These are phyloP conservation scores for Sugiyamaella xylanicola DNA, from an alignment of 1,139 yeast species.

Conservation along the genomic window DNA sequence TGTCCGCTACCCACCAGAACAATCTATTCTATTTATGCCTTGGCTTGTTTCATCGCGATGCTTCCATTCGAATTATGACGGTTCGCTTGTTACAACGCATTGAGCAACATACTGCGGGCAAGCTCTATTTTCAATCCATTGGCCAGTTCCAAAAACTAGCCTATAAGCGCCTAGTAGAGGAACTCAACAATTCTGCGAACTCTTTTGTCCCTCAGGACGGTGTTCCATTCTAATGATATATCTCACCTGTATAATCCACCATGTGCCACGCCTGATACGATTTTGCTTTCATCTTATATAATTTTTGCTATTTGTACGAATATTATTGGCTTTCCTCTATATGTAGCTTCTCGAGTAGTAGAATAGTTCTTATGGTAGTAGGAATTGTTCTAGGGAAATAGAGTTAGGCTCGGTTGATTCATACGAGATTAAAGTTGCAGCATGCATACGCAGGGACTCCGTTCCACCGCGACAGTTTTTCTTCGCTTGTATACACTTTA, in stretches of 20 bases:
- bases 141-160: conserved; percentile 39
- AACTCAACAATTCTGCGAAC: conserved; percentile 14
- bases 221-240: conserved; percentile 11
- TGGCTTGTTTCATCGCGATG: conserved; percentile 43
- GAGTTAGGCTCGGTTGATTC: too few relatives aligned
- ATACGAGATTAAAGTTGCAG: too few relatives aligned
- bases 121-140: conserved; percentile 35
- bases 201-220: conserved; percentile 16
- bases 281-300: neutral
- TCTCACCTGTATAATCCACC: neutral
- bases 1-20: conserved; percentile 34
- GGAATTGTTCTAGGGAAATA: too few relatives aligned
- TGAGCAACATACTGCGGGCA: conserved; percentile 40
- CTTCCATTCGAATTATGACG: conserved; percentile 36
- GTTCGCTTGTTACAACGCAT: conserved; percentile 39
- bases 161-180: conserved; percentile 32
- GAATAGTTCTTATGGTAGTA: too few relatives aligned
- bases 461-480: too few relatives aligned
- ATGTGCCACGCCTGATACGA: neutral
- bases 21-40: conserved; percentile 39
- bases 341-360: too few relatives aligned
- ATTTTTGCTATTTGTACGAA: neutral
- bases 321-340: too few relatives aligned
- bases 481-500: too few relatives aligned
- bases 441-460: too few relatives aligned